Base-by-base conservation (phyloP, 768 basidiomycete genomes). In the Mycena latifolia region DNA sequence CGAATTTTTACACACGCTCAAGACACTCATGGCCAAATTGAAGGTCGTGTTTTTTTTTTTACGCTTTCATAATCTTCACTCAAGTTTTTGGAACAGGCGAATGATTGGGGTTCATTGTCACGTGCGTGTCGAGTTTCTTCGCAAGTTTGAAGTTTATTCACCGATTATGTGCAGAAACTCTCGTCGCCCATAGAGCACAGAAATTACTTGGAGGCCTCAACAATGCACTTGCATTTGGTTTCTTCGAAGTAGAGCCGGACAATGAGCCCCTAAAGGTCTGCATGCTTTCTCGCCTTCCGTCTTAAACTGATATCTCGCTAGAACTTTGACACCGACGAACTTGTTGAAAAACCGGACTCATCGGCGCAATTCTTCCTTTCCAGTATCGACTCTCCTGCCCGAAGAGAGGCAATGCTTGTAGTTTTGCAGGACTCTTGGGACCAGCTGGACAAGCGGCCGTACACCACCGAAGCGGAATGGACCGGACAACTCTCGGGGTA, bases 11-110 rank as follows among this genome's bases (percentile, higher is more conserved):
- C 82, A 84, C 41, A 79, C 83, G 3, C 76, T 90, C 71, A 90
- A 90, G 73, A 87, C 86, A 0, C 66, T 90, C 48, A 90, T 90
- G 89, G 89, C 89, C 8, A 90, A 90, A 62, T 70, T 90, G 43
- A 90, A 89, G 81, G 89, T 86, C 53, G 51, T n/a, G n/a, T 63
- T 63, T 59, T n/a, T 58, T 33, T 59, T 1, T 48, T 22, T 37
- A 33, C 5, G 3, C 17, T 43, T 17, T 57, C 18, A 4, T 57
- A 5, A 4, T 20, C 27, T 61, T 53, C 6, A 20, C 41, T 29
- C 15, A 51, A 48, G 22, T 33, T 33, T 3, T 25, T 61, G 18
- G 5, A 4, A n/a, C n/a, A 89, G 88, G 82, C 85, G 2, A 88
- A 88, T 37, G 89, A 90, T 65, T 90, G 89, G 89, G 86, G 87